phyloP scores from a whole-genome alignment of 2,329 filamentous ascomycete genomes.

The Kalmusia sp. region DNA sequence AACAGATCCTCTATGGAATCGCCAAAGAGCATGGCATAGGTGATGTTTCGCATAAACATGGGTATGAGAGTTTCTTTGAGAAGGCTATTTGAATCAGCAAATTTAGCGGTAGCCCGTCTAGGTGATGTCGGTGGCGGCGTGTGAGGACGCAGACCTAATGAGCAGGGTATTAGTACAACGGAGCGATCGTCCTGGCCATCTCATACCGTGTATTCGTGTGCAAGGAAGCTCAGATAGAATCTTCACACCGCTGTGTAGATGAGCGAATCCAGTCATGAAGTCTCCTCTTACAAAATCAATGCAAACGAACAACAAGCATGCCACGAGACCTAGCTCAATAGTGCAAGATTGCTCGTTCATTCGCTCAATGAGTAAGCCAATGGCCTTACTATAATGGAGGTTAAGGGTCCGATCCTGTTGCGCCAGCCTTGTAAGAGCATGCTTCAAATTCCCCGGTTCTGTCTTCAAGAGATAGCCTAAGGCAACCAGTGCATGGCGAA shows the following conservation, averaged over 20 bases:
- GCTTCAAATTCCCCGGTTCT: slow-evolving; percentile 27
- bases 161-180: not conserved
- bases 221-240: slow-evolving; percentile 32
- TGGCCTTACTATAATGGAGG: slow-evolving; percentile 52
- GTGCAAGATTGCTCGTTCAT: slow-evolving; percentile 38
- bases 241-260: slow-evolving; percentile 54
- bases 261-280: slow-evolving; percentile 47
- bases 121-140: not conserved
- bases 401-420: slow-evolving; percentile 36
- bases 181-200: not conserved
- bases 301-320: slow-evolving; percentile 53
- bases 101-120: not conserved
- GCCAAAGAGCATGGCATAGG: slow-evolving; percentile 26
- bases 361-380: slow-evolving; percentile 39
- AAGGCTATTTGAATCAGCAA: not conserved
- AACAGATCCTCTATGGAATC: slow-evolving; percentile 16
- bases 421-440: slow-evolving; percentile 17
- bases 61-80: slow-evolving; percentile 25
- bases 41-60: slow-evolving; percentile 27
- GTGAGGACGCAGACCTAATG: slow-evolving; percentile 1
- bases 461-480: slow-evolving; percentile 45
- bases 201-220: slow-evolving; percentile 7
- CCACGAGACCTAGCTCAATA: slow-evolving; percentile 46
- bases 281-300: slow-evolving; percentile 53
- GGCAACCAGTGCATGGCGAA: slow-evolving; percentile 54